Evolutionary conservation across 495 filamentous ascomycete species (phyloP).

Genomic region (Thermothielavioides terrestris): DNA sequence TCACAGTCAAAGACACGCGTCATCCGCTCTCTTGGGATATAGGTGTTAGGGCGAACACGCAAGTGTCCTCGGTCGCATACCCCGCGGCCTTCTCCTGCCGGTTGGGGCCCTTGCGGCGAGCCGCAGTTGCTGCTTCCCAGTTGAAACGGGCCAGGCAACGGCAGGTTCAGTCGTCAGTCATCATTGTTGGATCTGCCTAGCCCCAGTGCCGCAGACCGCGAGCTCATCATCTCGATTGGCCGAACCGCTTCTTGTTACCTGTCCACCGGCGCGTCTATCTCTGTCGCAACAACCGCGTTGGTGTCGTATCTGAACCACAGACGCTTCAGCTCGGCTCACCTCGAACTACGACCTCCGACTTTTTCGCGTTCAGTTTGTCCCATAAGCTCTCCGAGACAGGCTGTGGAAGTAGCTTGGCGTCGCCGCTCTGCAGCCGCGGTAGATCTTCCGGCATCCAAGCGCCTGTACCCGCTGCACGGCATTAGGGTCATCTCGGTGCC

Average conservation of each 20-base stretch:
- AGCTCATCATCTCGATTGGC: slow-evolving; percentile 24
- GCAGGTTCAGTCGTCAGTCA: slow-evolving; percentile 27
- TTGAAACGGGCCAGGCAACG: slow-evolving; percentile 9
- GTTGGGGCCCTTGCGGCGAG: slow-evolving; percentile 17
- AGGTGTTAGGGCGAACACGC: slow-evolving; percentile 1
- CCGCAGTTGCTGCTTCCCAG: slow-evolving; percentile 13
- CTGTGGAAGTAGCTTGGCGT: too few species aligned
- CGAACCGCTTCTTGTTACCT: slow-evolving; percentile 21
- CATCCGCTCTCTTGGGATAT: background rate
- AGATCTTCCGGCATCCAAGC: too few species aligned
- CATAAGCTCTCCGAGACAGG: too few species aligned
- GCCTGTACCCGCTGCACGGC: too few species aligned
- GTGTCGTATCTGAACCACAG: slow-evolving; percentile 10
- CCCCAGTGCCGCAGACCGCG: slow-evolving; percentile 20
- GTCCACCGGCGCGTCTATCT: slow-evolving; percentile 10
- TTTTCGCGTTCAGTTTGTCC: too few species aligned
- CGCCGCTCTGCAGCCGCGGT: too few species aligned
- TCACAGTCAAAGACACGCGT: background rate
- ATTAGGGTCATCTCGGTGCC: slow-evolving; percentile 12
- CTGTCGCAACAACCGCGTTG: slow-evolving; percentile 10
- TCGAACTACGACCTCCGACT: too few species aligned
- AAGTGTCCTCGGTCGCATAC: slow-evolving; percentile 19
- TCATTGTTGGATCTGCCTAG: slow-evolving; percentile 20
- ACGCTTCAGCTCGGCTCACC: too few species aligned
- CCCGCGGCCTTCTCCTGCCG: slow-evolving; percentile 21